These are phyloP conservation scores for Hanseniaspora mollemarum DNA, from an alignment of 805 yeast species.

Conservation along the genomic window DNA sequence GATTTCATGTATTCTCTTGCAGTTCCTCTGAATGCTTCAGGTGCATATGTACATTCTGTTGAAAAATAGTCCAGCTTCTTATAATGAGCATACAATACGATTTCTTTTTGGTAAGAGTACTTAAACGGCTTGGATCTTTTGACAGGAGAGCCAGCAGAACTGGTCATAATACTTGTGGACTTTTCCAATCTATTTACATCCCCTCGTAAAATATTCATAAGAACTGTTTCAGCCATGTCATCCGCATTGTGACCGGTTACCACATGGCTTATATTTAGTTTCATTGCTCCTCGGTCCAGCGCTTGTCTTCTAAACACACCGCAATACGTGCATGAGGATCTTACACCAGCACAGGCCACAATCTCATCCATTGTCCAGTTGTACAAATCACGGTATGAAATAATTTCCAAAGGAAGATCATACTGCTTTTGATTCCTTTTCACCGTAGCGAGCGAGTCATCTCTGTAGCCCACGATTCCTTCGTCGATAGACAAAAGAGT, in stretches of 20 bases:
- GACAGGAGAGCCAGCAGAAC: slow-evolving; percentile 73
- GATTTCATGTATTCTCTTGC: slow-evolving; percentile 87
- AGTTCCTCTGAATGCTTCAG: slow-evolving; percentile 96
- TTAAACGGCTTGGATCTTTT: slow-evolving; percentile 93
- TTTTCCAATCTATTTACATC: slow-evolving; percentile 85
- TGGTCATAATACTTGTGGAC: slow-evolving; percentile 76
- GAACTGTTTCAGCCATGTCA: slow-evolving; percentile 96
- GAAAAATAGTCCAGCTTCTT: slow-evolving; percentile 89
- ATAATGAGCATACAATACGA: slow-evolving; percentile 93
- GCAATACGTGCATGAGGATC: slow-evolving; percentile 94
- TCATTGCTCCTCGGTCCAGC: slow-evolving; percentile 86
- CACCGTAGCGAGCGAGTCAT: slow-evolving; percentile 93
- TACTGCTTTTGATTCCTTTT: slow-evolving; percentile 83
- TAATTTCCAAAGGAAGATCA: slow-evolving; percentile 62
- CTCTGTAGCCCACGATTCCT: slow-evolving; percentile 94
- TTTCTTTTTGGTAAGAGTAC: slow-evolving; percentile 92
- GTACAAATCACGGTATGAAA: slow-evolving; percentile 78
- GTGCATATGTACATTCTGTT: slow-evolving; percentile 96
- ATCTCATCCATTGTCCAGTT: slow-evolving; percentile 99
- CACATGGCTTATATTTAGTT: slow-evolving; percentile 73
- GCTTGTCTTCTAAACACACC: slow-evolving; percentile 97
- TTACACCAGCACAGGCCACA: slow-evolving; percentile 83
- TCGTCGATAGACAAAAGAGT: slow-evolving; percentile 84
- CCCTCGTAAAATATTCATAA: slow-evolving; percentile 92
- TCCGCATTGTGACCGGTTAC: slow-evolving; percentile 99